Conservation (phyloP, 768 basidiomycete genomes). For the Boletus eberwhitei region DNA sequence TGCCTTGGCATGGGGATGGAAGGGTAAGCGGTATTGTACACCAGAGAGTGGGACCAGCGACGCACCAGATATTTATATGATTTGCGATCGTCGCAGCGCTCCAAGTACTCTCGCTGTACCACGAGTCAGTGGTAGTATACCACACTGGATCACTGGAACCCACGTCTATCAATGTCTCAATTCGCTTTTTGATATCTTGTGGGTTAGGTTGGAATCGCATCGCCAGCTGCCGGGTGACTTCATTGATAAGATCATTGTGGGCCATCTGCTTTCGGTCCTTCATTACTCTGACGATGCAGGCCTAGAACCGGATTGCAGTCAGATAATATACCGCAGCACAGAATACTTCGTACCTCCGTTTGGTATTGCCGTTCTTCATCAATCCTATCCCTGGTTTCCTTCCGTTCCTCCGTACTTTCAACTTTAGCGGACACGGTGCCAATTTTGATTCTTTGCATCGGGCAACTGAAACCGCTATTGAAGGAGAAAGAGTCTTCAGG, state of each 20-base stretch:
- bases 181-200: slow-evolving; percentile 83
- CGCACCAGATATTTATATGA: slow-evolving; percentile 78
- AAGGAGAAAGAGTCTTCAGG: slow-evolving; percentile 82
- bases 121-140: not conserved
- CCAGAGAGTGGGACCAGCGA: not conserved
- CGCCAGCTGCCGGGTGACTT: slow-evolving; percentile 84
- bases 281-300: slow-evolving; percentile 97
- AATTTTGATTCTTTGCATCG: slow-evolving; percentile 89
- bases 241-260: slow-evolving; percentile 86
- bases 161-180: slow-evolving; percentile 93
- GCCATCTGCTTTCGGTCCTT: slow-evolving; percentile 89
- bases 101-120: slow-evolving; percentile 85
- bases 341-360: slow-evolving; percentile 62
- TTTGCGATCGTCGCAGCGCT: slow-evolving; percentile 82
- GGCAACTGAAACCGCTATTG: slow-evolving; percentile 76
- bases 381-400: slow-evolving; percentile 84
- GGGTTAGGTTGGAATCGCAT: slow-evolving; percentile 86
- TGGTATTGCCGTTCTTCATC: slow-evolving; percentile 90
- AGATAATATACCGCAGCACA: not conserved
- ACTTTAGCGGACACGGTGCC: slow-evolving; percentile 84
- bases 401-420: slow-evolving; percentile 82
- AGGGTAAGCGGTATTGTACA: slow-evolving; percentile 4
- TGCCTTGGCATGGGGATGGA: slow-evolving; percentile 12
- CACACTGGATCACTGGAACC: slow-evolving; percentile 19
- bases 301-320: slow-evolving; percentile 48